Evolutionary conservation across 192 early-diverging fungal genomes (phyloP).

Genomic region (Tieghemiomyces parasiticus): DNA sequence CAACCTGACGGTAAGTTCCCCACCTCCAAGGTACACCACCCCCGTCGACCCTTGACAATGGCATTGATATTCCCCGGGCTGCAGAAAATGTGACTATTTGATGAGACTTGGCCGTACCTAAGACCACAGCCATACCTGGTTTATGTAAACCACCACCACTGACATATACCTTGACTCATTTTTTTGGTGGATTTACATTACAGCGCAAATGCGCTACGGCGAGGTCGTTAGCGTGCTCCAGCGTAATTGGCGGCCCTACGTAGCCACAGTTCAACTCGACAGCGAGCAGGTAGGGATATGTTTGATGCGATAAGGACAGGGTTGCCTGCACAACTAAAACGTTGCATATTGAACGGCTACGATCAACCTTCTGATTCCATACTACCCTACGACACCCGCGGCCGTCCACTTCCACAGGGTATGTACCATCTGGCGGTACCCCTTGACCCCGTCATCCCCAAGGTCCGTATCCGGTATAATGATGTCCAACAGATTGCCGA

Average conservation of each 20-base stretch:
- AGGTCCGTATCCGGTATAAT: conserved; percentile 56
- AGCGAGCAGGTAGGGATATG: too few species aligned
- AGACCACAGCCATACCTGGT: neutral
- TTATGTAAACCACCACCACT: neutral
- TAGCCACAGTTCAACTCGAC: conserved; percentile 52
- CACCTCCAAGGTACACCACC: too few species aligned
- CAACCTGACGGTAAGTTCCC: neutral
- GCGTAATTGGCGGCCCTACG: conserved; percentile 60
- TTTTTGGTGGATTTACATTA: neutral
- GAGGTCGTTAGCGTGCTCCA: conserved; percentile 44
- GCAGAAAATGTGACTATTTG: conserved; percentile 7
- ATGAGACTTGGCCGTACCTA: neutral
- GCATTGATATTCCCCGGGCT: conserved; percentile 14
- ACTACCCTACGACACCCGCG: too few species aligned
- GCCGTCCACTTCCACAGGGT: too few species aligned
- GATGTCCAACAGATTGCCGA: conserved; percentile 36
- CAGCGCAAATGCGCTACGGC: conserved; percentile 11
- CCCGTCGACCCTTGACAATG: too few species aligned
- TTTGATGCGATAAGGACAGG: too few species aligned
- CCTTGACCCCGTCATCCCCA: conserved; percentile 47
- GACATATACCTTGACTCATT: neutral
- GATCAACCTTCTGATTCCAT: too few species aligned
- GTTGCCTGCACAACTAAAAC: too few species aligned
- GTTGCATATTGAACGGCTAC: too few species aligned
- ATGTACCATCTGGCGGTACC: conserved; percentile 46